Evolutionary conservation across 2,329 filamentous ascomycete species (phyloP).

Genomic region (Diaporthe citri): DNA sequence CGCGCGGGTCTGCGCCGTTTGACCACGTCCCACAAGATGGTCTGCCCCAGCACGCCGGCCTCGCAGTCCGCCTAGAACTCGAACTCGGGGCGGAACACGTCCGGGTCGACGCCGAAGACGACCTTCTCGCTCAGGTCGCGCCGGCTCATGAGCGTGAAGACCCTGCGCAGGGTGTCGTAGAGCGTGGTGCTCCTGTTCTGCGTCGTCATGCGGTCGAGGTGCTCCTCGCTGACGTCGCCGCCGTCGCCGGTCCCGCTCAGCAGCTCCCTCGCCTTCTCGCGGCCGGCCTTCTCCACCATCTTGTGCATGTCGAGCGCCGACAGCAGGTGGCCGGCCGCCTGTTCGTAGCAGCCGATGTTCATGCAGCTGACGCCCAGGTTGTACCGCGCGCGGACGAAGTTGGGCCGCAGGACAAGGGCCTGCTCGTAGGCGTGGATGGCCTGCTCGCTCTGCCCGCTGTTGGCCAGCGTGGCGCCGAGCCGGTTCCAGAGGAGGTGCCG

Average conservation of each 20-base stretch:
- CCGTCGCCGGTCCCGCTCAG: slow-evolving; percentile 68
- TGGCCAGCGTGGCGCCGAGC: slow-evolving; percentile 94
- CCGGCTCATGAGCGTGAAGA: slow-evolving; percentile 96
- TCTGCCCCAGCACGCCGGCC: neutral
- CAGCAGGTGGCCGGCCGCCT: slow-evolving; percentile 92
- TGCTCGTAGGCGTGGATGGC: slow-evolving; percentile 97
- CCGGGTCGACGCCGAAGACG: slow-evolving; percentile 89
- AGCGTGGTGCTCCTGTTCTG: slow-evolving; percentile 98
- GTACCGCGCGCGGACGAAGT: slow-evolving; percentile 97
- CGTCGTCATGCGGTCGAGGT: slow-evolving; percentile 87
- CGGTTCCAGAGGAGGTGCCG: slow-evolving; percentile 97
- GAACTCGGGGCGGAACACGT: slow-evolving; percentile 89
- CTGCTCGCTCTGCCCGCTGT: slow-evolving; percentile 92
- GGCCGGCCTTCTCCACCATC: slow-evolving; percentile 86
- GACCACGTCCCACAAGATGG: neutral
- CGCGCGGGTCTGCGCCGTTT: neutral
- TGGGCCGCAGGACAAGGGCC: slow-evolving; percentile 88
- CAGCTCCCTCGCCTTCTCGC: slow-evolving; percentile 86
- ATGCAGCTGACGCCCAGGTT: slow-evolving; percentile 97
- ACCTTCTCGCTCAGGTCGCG: slow-evolving; percentile 90
- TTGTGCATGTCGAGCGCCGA: slow-evolving; percentile 96
- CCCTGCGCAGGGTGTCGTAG: slow-evolving; percentile 91
- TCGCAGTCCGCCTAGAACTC: slow-evolving; percentile 58
- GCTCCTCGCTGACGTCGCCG: slow-evolving; percentile 69
- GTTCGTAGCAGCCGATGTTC: slow-evolving; percentile 94